phyloP scores from a whole-genome alignment of 495 filamentous ascomycete genomes.

The Penicillium robsamsonii region DNA sequence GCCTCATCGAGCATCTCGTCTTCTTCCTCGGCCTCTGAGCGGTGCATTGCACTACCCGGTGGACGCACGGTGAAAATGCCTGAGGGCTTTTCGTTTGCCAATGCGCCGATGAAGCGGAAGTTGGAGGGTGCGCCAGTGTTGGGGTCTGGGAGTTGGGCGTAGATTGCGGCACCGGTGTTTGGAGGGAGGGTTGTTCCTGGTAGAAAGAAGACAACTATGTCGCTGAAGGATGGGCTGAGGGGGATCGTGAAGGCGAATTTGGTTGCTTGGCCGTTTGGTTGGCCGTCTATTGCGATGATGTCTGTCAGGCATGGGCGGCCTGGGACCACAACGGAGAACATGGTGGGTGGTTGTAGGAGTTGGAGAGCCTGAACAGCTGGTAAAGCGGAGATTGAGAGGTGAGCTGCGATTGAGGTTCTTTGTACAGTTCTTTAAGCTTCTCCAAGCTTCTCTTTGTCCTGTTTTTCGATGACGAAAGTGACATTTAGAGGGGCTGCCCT shows the following conservation, averaged over 20 bases:
- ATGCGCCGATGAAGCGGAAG: slow-evolving; percentile 81
- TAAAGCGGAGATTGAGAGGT: background rate
- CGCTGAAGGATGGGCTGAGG: slow-evolving; percentile 59
- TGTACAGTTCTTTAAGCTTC: slow-evolving; percentile 6
- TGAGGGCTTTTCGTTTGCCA: slow-evolving; percentile 83
- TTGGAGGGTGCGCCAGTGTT: slow-evolving; percentile 38
- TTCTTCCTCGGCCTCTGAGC: slow-evolving; percentile 35
- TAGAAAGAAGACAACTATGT: slow-evolving; percentile 86
- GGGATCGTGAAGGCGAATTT: slow-evolving; percentile 68
- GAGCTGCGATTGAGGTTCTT: slow-evolving; percentile 1
- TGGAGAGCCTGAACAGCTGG: background rate
- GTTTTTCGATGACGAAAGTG: slow-evolving; percentile 24
- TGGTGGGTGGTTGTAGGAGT: slow-evolving; percentile 23
- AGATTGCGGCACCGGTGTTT: slow-evolving; percentile 82
- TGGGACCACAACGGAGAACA: slow-evolving; percentile 59
- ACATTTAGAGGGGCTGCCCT: slow-evolving; percentile 31
- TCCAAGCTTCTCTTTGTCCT: slow-evolving; percentile 6
- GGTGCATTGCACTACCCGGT: slow-evolving; percentile 15
- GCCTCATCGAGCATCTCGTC: slow-evolving; percentile 48
- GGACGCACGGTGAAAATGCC: slow-evolving; percentile 73
- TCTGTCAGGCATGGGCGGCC: slow-evolving; percentile 61
- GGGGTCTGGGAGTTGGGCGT: slow-evolving; percentile 64
- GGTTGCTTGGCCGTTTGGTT: slow-evolving; percentile 52
- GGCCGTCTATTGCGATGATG: slow-evolving; percentile 50
- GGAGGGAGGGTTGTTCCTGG: slow-evolving; percentile 72